Conservation (phyloP, 2,329 filamentous ascomycete genomes). For the Paraphaeosphaeria sporulosa region DNA sequence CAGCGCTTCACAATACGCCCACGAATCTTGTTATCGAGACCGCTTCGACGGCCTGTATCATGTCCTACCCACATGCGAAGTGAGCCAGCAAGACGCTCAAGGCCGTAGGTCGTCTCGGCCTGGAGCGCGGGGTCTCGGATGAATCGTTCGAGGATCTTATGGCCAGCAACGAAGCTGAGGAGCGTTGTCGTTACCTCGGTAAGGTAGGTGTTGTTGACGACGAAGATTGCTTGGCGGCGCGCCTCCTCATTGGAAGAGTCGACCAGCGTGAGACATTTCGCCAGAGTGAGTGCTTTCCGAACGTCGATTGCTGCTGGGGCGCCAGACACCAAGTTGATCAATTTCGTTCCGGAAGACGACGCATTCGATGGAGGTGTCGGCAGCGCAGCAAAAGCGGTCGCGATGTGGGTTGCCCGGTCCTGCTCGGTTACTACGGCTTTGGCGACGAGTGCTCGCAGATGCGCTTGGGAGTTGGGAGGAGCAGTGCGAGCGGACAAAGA, state of each 20-base stretch:
- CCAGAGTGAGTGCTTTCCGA: constrained; percentile 64
- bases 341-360: constrained; percentile 44
- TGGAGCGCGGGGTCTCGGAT: constrained; percentile 43
- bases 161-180: constrained; percentile 56
- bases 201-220: constrained; percentile 52
- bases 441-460: constrained; percentile 65
- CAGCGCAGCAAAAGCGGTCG: constrained; percentile 61
- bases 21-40: constrained; percentile 49
- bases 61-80: constrained; percentile 58
- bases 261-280: constrained; percentile 64
- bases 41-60: constrained; percentile 50
- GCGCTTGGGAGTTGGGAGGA: constrained; percentile 78
- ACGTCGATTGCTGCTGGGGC: constrained; percentile 66
- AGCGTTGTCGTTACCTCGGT: constrained; percentile 51
- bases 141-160: constrained; percentile 51
- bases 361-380: constrained; percentile 50
- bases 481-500: constrained; percentile 75
- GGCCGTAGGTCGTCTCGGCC: constrained; percentile 44
- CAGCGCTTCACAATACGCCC: constrained; percentile 51
- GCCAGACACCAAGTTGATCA: constrained; percentile 60
- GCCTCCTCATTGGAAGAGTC: constrained; percentile 47
- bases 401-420: constrained; percentile 60
- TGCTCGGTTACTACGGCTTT: constrained; percentile 65
- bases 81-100: constrained; percentile 54
- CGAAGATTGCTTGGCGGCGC: constrained; percentile 47